Evolutionary conservation across 2,329 filamentous ascomycete genomes (phyloP).

Genomic region (Sporothrix variecibatus): DNA sequence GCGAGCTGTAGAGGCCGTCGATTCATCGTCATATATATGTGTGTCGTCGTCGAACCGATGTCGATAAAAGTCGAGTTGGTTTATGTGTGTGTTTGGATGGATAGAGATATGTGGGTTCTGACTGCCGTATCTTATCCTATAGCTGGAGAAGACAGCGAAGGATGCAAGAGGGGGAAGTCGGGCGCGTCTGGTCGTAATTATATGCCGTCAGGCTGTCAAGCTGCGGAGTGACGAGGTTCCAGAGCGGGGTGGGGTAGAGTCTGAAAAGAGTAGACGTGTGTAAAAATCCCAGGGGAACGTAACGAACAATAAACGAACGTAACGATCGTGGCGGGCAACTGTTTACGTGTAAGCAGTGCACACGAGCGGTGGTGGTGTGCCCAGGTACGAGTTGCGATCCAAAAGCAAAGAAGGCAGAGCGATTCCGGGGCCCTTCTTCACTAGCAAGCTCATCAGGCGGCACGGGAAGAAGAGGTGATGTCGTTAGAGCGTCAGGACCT

Average conservation of each 20-base stretch:
- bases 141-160: neutral
- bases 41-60: neutral
- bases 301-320: neutral
- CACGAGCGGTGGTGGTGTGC: constrained; percentile 13
- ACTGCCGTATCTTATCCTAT: neutral
- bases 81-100: neutral
- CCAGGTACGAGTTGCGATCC: neutral
- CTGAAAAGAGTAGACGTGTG: neutral
- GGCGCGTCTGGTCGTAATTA: neutral
- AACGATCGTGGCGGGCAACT: neutral
- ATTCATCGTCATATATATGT: constrained; percentile 36
- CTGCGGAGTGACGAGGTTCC: neutral
- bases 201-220: neutral
- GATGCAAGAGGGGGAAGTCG: neutral
- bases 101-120: neutral
- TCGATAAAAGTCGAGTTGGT: neutral
- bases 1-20: constrained; percentile 37
- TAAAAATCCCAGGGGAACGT: neutral
- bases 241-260: constrained; percentile 15
- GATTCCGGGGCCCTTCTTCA: constrained; percentile 38
- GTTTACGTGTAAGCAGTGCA: constrained; percentile 1
- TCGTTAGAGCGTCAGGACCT: constrained; percentile 12
- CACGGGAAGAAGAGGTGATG: constrained; percentile 12
- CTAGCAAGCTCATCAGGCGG: constrained; percentile 45
- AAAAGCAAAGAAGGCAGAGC: constrained; percentile 13